Conservation (phyloP, 176 grass and related monocot species). For the Pontederia paniculata region DNA sequence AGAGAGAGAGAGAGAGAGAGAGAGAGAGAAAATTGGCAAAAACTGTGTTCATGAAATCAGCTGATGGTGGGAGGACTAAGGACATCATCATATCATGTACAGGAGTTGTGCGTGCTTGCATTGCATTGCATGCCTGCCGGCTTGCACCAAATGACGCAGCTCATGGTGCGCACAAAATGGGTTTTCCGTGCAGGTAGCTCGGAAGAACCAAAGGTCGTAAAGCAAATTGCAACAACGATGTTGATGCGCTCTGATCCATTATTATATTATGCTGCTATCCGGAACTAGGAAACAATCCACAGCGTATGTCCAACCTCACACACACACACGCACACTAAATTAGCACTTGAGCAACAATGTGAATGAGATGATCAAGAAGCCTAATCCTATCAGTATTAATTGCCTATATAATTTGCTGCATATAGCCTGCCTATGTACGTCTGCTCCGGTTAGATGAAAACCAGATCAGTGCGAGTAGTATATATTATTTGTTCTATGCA, state of each 20-base stretch:
- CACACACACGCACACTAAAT: background rate
- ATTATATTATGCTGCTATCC: background rate
- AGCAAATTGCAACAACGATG: slow-evolving; percentile 15
- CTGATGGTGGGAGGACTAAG: too few species aligned
- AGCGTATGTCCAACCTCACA: background rate
- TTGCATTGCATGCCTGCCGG: too few species aligned
- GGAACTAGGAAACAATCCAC: background rate
- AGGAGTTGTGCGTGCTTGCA: too few species aligned
- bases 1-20: background rate
- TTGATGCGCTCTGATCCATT: too few species aligned
- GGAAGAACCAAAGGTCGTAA: slow-evolving; percentile 1
- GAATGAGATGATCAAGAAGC: slow-evolving; percentile 1
- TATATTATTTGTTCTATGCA: slow-evolving; percentile 22
- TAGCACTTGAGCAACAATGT: background rate
- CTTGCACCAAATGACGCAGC: slow-evolving; percentile 6
- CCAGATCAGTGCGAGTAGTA: background rate
- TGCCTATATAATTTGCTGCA: too few species aligned
- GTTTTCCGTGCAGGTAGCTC: slow-evolving; percentile 25
- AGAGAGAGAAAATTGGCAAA: background rate
- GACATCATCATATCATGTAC: too few species aligned
- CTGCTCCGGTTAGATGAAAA: too few species aligned
- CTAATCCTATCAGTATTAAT: background rate
- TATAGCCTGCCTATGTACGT: background rate
- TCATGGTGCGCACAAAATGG: slow-evolving; percentile 13
- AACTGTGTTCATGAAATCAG: background rate